Evolutionary conservation across 805 yeast species (phyloP).

Genomic region (Yarrowia bubula): DNA sequence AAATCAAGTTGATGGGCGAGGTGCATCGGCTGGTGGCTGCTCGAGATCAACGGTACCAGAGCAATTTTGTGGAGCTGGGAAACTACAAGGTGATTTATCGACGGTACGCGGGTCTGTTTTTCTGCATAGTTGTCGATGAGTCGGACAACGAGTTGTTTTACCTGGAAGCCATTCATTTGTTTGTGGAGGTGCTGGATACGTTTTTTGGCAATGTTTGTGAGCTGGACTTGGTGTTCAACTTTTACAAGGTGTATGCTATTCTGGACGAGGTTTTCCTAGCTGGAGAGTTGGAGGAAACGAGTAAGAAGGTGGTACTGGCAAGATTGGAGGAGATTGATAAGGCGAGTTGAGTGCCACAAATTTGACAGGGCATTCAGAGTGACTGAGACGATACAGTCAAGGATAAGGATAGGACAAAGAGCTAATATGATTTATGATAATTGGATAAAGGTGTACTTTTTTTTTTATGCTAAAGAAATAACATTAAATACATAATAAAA

Average conservation of each 20-base stretch:
- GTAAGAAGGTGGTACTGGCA: slow-evolving; percentile 62
- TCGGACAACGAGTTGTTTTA: slow-evolving; percentile 79
- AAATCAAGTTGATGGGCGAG: slow-evolving; percentile 52
- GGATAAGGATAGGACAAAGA: neutral
- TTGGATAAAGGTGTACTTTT: too few relatives aligned
- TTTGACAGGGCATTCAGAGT: too few relatives aligned
- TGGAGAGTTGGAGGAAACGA: slow-evolving; percentile 88
- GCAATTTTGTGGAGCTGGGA: slow-evolving; percentile 74
- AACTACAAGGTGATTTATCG: slow-evolving; percentile 73
- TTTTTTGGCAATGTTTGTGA: slow-evolving; percentile 92
- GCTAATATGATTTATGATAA: neutral
- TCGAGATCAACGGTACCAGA: slow-evolving; percentile 79
- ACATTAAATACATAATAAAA: too few relatives aligned
- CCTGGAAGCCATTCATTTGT: slow-evolving; percentile 78
- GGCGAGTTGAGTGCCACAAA: neutral
- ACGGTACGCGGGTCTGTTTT: slow-evolving; percentile 88
- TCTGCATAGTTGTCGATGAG: slow-evolving; percentile 78
- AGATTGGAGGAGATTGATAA: slow-evolving; percentile 58
- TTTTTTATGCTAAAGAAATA: too few relatives aligned
- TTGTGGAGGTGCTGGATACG: slow-evolving; percentile 83
- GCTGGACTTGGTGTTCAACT: slow-evolving; percentile 87
- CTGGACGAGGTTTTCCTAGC: slow-evolving; percentile 85
- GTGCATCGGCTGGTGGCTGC: slow-evolving; percentile 77
- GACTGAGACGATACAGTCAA: too few relatives aligned
- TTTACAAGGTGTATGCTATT: slow-evolving; percentile 75